Base-by-base conservation (phyloP, 2,329 filamentous ascomycete genomes). In the Pochonia chlamydosporia region DNA sequence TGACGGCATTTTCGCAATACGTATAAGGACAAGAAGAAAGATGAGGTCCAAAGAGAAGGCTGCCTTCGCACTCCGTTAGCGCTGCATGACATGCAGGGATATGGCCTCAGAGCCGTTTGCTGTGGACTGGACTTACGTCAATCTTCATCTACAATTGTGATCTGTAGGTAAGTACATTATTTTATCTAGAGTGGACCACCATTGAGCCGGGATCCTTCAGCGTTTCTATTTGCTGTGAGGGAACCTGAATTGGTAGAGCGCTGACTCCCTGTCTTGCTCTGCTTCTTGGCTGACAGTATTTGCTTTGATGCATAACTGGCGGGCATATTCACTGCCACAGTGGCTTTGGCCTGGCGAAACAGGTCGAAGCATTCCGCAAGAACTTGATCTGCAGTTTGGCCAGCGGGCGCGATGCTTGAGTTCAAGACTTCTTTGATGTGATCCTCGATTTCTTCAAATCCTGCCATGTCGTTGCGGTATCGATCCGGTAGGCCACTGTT, bases 401-500 rank as follows among this genome's bases (percentile, higher is more conserved):
- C 61, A 8, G 62, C 63, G 3, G 67, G 69, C 18, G 73, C 68
- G 21, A 78, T 66, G 30, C 68, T 64, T 2, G 70, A 73, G 50
- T 76, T 70, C 31, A 78, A 65, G 4, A 78, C 60, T 50, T 72
- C 67, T 55, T 73, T 73, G 55, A 79, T 65, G 53, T 71, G 65
- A 49, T 77, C 72, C 52, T 78, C 74, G 24, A 78, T 63, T 33
- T 69, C 65, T 44, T 66, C 64, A 54, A 76, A 78, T 55, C 78
- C 72, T 24, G 69, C 65, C 53, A 69, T 69, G 54, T 78, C 67
- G 43, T 69, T 69, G 24, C 74, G 67, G 52, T 77, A 77, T 7
- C 74, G 63, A 50, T 77, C 72, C 3, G 75, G 75, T 16, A 79
- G 56, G 1, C 75, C 75, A 49, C 73, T 77, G 55, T 78, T 78